phyloP scores from a whole-genome alignment of 108 stramenopile genomes.

The Skeletonema costatum region DNA sequence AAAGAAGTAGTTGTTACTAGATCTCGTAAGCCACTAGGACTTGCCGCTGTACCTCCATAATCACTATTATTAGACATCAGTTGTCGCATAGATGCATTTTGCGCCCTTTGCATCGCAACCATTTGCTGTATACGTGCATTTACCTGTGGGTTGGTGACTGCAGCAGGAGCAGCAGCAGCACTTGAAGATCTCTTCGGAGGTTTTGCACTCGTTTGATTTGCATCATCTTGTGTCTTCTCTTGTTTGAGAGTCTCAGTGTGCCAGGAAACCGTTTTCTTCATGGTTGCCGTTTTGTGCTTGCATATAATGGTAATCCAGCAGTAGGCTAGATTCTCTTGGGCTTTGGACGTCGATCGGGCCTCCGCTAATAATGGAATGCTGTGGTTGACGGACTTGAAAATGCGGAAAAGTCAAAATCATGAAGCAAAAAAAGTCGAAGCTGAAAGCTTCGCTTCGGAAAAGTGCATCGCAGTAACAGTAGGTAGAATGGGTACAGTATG shows the following conservation, averaged over 20 bases:
- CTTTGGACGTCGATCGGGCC: too few species aligned
- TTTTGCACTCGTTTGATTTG: background rate
- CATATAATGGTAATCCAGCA: too few species aligned
- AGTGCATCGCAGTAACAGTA: too few species aligned
- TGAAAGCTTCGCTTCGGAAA: too few species aligned
- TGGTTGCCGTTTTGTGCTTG: background rate
- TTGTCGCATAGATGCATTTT: constrained; percentile 34
- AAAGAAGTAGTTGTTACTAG: background rate
- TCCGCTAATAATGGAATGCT: too few species aligned
- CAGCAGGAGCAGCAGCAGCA: background rate
- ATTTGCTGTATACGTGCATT: constrained; percentile 31
- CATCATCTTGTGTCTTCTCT: background rate
- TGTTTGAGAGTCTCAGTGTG: constrained; percentile 17
- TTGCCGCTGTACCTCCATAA: constrained; percentile 4
- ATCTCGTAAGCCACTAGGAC: constrained; percentile 19
- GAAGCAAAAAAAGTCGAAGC: too few species aligned
- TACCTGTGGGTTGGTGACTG: constrained; percentile 6
- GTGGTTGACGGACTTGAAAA: too few species aligned
- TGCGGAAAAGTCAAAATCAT: too few species aligned
- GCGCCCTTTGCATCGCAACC: constrained; percentile 34
- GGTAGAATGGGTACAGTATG: too few species aligned
- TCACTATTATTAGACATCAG: constrained; percentile 14
- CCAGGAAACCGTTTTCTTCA: constrained; percentile 36
- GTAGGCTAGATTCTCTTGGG: too few species aligned
- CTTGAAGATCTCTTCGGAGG: background rate